A percentile compares a stretch with the other conserved stretches of the same genome.
phyloP scores from a whole-genome alignment of 331 rosid genomes.

The Dryas integrifolia region DNA sequence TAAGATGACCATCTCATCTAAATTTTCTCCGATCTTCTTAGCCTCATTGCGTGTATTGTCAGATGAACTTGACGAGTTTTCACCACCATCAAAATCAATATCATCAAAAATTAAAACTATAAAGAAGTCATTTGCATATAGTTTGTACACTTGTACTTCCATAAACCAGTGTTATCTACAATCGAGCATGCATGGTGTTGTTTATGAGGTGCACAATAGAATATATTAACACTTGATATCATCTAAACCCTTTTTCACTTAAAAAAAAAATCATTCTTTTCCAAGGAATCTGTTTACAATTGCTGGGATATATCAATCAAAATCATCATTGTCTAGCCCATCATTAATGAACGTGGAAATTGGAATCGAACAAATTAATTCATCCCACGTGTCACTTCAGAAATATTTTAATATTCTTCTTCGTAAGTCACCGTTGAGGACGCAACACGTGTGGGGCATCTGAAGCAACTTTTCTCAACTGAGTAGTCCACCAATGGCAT shows the following conservation, averaged over 20 bases:
- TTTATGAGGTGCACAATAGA: background rate
- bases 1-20: too few species aligned
- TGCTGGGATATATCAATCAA: slow-evolving; percentile 16
- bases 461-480: slow-evolving; percentile 11
- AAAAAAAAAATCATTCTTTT: background rate
- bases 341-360: background rate
- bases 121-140: too few species aligned
- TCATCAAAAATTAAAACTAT: too few species aligned
- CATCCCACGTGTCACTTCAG: slow-evolving; percentile 19
- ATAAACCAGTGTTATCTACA: slow-evolving; percentile 3
- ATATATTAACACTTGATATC: background rate
- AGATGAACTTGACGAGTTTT: too few species aligned
- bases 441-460: slow-evolving; percentile 32
- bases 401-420: background rate
- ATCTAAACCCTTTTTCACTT: too few species aligned
- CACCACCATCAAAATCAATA: too few species aligned
- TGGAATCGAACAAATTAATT: slow-evolving; percentile 30
- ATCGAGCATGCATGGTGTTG: background rate
- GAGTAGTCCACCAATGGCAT: slow-evolving; percentile 23
- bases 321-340: slow-evolving; percentile 24
- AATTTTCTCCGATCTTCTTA: too few species aligned
- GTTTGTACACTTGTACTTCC: background rate
- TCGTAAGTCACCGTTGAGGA: slow-evolving; percentile 11
- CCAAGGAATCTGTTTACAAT: slow-evolving; percentile 12
- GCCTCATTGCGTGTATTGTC: too few species aligned